Percentiles rank a stretch among this genome's conserved stretches.
These are phyloP conservation scores for Grosmannia huntii DNA, from an alignment of 2,329 filamentous ascomycete species.

Conservation along the genomic window DNA sequence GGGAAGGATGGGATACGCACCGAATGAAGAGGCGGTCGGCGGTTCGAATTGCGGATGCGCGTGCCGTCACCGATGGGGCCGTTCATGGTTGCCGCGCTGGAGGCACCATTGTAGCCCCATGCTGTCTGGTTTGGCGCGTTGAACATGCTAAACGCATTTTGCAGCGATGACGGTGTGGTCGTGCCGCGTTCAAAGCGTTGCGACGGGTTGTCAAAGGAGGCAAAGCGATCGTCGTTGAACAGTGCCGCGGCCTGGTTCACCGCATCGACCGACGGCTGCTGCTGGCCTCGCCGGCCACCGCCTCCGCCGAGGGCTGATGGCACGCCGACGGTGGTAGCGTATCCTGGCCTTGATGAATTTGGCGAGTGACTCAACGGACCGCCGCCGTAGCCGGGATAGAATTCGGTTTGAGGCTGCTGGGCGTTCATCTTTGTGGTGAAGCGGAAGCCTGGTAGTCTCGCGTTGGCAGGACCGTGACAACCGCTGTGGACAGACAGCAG, in stretches of 20 bases:
- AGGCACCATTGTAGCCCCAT: conserved; percentile 58
- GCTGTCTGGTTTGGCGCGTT: conserved; percentile 49
- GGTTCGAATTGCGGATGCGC: conserved; percentile 38
- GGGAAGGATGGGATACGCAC: conserved; percentile 30
- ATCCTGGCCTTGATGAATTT: conserved; percentile 52
- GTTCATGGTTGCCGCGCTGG: conserved; percentile 46
- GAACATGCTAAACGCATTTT: conserved; percentile 32
- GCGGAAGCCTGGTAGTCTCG: neutral
- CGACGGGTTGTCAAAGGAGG: conserved; percentile 43
- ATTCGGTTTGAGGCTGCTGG: conserved; percentile 41
- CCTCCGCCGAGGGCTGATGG: conserved; percentile 20
- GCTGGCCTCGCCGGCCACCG: conserved; percentile 57
- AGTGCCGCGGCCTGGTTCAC: conserved; percentile 53
- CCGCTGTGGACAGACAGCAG: neutral
- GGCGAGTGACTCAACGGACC: conserved; percentile 52
- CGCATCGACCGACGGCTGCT: conserved; percentile 68
- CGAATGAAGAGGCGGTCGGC: conserved; percentile 54
- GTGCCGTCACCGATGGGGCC: conserved; percentile 53
- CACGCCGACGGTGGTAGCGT: conserved; percentile 40
- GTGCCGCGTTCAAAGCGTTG: conserved; percentile 31
- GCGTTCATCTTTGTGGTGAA: conserved; percentile 29
- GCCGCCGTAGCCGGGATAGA: conserved; percentile 57
- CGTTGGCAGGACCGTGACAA: neutral
- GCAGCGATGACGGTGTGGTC: conserved; percentile 22
- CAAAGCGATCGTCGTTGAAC: conserved; percentile 58